Evolutionary conservation across 1,284 basidiomycete species (phyloP).

Genomic region (Hymenochaete sp.): DNA sequence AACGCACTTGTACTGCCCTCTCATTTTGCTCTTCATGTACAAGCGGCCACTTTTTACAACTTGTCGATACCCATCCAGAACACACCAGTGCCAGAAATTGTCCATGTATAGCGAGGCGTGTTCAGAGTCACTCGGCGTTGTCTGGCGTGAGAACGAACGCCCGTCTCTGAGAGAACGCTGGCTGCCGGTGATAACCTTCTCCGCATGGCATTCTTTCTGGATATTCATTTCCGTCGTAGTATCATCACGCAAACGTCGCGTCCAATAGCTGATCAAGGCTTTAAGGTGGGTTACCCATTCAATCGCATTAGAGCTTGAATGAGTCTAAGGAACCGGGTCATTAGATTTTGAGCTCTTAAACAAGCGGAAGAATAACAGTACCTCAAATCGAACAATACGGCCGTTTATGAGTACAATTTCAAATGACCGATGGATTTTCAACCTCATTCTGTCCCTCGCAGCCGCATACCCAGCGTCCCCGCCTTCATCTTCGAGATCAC

Average conservation of each 20-base stretch:
- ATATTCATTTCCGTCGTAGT: slow-evolving; percentile 74
- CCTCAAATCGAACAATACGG: slow-evolving; percentile 67
- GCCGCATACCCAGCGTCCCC: slow-evolving; percentile 51
- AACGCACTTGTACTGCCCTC: slow-evolving; percentile 63
- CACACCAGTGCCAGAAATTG: slow-evolving; percentile 74
- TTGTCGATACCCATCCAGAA: slow-evolving; percentile 63
- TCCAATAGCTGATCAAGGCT: slow-evolving; percentile 69
- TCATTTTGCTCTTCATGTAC: slow-evolving; percentile 57
- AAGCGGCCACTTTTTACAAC: slow-evolving; percentile 64
- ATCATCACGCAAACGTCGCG: slow-evolving; percentile 56
- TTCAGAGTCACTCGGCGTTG: slow-evolving; percentile 42
- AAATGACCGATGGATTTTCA: slow-evolving; percentile 63
- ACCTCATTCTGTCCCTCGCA: slow-evolving; percentile 35
- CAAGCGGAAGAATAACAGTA: slow-evolving; percentile 23
- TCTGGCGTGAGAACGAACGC: slow-evolving; percentile 28
- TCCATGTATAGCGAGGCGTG: slow-evolving; percentile 47
- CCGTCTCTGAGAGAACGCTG: slow-evolving; percentile 35
- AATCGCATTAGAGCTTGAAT: slow-evolving; percentile 53
- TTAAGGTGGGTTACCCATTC: slow-evolving; percentile 75
- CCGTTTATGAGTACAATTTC: slow-evolving; percentile 69
- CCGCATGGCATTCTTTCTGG: slow-evolving; percentile 41
- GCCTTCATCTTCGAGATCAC: slow-evolving; percentile 55
- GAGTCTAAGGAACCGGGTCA: slow-evolving; percentile 43
- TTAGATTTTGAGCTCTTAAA: background rate
- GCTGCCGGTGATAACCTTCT: slow-evolving; percentile 48